Base-by-base conservation (phyloP, 1,284 basidiomycete genomes). In the Apiotrichum akiyoshidainum region DNA sequence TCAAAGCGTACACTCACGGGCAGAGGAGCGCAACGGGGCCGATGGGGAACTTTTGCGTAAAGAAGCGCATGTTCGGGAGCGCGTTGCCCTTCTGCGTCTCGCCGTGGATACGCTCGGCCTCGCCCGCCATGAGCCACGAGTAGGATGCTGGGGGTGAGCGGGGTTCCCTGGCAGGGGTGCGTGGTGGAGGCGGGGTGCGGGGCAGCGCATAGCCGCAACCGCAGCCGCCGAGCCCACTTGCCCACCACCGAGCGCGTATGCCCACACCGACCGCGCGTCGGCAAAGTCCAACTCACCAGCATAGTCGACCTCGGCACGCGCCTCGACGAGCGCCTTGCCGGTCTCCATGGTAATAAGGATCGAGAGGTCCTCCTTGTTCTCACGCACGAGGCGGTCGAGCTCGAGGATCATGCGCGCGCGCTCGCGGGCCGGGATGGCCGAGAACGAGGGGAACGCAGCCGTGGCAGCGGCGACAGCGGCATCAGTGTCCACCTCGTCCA, bases 301-400 rank as follows among this genome's bases (percentile, higher is more conserved):
- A 65, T 92, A 92, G 0, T 78, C 69, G 65, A 85, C 85, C 79
- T 92, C 90, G 46, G 86, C 85, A 81, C 87, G 88, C 22, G 84
- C 88, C 65, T 94, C 90, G 0, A 81, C 78, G 21, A 93, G 77
- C 10, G 90, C 82, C 80, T 95, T 95, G 39, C 92, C 92, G 65
- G 93, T 94, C 78, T 95, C 92, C 54, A 67, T 55, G 26, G 57
- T 55, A 31, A 57, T 46, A 9, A 67, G 46, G 50, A 58, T 59
- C 39, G 65, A 61, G 40, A 67, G 55, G 55, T 67, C 65, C 31
- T 62, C 57, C 65, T 64, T 67, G 54, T 56, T 48, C 57, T 60
- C 56, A 52, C 63, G 63, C 10, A 64, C 57, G 19, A 61, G 59
- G 40, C 52, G 54, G 57, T 64, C 63, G 52, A 58, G 46, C 52